Evolutionary conservation across 441 rosid genomes (phyloP), one percentile per base, ranked within the genome.

Genomic region (Populus trichocarpa): DNA sequence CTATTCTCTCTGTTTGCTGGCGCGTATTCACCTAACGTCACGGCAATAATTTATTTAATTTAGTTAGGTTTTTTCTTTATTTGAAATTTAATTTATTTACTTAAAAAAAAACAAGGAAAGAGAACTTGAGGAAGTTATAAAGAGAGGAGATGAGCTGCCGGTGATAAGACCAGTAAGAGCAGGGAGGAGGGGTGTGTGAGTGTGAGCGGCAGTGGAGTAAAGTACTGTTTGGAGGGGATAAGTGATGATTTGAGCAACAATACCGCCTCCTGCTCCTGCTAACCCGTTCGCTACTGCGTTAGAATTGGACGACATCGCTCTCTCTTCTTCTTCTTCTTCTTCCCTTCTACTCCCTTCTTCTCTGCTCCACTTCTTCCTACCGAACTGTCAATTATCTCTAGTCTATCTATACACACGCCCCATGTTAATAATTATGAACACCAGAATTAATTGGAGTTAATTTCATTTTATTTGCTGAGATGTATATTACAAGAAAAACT

Each of bases 251-350:
- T 91, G 95, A 74, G 95, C 95, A 75, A 89, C 86, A 77, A 89
- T 88, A 73, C 91, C 93, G 25, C 87, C 93, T 67, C 91, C 90
- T 22, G 91, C 95, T 72, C 95, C 95, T 7, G 93, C 95, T 61
- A 91, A 75, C 20, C 95, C 95, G 78, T 87, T 89, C 13, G 95
- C 95, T 26, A 91, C 72, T 65, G 95, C 95, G 84, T 86, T 89
- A 33, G 93, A 88, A 59, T 78, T 81, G 59, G 59, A 50, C 7
- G 59, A 2, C 18, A 23, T 36, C 57, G 11, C 3, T 16, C 50
- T 30, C 38, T n/a, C n/a, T n/a, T 40, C 35, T 25, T 25, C 6
- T 35, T 72, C 59, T 5, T 10, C 69, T 50, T 25, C 53, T 36
- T 10, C 36, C 72, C 18, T 63, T 11, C 67, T 40, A 10, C 33